Percentiles rank a stretch among this genome's conserved stretches.
phyloP scores from a whole-genome alignment of 163 green algal genomes.

The Coccomyxa subellipsoidea region DNA sequence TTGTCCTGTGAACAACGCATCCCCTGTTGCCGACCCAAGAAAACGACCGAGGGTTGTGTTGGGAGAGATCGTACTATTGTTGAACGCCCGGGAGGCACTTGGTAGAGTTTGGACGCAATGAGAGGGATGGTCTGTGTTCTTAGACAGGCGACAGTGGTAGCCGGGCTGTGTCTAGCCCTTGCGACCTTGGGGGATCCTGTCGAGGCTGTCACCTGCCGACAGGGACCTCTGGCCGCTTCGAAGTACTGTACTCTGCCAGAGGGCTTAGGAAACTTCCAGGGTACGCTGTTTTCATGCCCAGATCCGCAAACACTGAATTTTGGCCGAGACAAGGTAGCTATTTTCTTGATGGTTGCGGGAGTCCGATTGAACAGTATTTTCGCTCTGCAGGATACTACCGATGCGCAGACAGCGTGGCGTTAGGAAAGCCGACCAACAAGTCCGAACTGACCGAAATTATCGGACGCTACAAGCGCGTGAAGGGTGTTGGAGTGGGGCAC shows the following conservation, averaged over 20 bases:
- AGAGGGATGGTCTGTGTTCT: neutral
- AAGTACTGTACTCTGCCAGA: neutral
- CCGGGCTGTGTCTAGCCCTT: neutral
- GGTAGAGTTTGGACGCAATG: neutral
- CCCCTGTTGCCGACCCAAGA: too few species aligned
- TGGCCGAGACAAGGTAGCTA: too few species aligned
- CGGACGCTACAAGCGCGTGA: constrained; percentile 26
- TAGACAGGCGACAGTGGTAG: neutral
- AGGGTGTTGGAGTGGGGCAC: constrained; percentile 30
- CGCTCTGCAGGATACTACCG: constrained; percentile 3
- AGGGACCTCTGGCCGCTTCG: neutral
- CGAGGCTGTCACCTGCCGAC: neutral
- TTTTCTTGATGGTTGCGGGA: too few species aligned
- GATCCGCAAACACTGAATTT: neutral
- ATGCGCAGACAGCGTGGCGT: neutral
- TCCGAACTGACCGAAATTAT: neutral
- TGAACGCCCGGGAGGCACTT: too few species aligned
- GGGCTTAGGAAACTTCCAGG: constrained; percentile 12
- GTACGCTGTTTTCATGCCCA: neutral
- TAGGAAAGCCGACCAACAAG: neutral
- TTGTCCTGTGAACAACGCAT: too few species aligned
- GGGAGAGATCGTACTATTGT: too few species aligned
- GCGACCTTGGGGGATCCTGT: neutral
- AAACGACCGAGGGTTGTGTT: too few species aligned
- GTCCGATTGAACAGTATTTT: too few species aligned